Evolutionary conservation across 768 basidiomycete species (phyloP).

Genomic region (Pleurotus djamor): DNA sequence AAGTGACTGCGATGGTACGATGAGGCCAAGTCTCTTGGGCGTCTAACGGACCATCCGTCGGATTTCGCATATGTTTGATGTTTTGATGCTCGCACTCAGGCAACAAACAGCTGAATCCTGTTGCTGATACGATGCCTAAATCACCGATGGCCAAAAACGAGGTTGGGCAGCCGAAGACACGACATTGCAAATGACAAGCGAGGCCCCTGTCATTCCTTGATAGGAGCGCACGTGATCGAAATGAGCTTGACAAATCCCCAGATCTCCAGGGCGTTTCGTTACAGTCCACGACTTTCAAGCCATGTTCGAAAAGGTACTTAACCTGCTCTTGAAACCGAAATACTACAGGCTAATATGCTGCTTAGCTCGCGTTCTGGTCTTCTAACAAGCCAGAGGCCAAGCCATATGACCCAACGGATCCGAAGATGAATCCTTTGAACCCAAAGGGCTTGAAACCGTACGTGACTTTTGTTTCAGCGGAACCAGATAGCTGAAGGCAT

Average conservation of each 20-base stretch:
- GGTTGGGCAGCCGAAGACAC: too few relatives aligned
- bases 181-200: too few relatives aligned
- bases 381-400: conserved; percentile 27
- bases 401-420: conserved; percentile 70
- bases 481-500: not conserved
- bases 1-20: not conserved
- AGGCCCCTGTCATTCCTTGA: too few relatives aligned
- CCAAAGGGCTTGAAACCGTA: conserved; percentile 96
- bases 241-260: not conserved
- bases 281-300: not conserved
- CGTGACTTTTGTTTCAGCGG: conserved; percentile 22
- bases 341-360: not conserved
- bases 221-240: not conserved
- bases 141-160: too few relatives aligned
- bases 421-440: conserved; percentile 85
- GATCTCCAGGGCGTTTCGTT: not conserved
- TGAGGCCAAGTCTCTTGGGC: not conserved
- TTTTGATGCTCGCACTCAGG: too few relatives aligned
- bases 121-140: too few relatives aligned
- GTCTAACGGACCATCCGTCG: too few relatives aligned
- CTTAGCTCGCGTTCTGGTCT: conserved; percentile 57
- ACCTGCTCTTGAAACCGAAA: not conserved
- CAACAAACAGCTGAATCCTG: too few relatives aligned
- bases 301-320: conserved; percentile 43
- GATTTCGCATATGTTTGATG: too few relatives aligned